phyloP scores from a whole-genome alignment of 208 protist genomes.

The Leishmania arabica region DNA sequence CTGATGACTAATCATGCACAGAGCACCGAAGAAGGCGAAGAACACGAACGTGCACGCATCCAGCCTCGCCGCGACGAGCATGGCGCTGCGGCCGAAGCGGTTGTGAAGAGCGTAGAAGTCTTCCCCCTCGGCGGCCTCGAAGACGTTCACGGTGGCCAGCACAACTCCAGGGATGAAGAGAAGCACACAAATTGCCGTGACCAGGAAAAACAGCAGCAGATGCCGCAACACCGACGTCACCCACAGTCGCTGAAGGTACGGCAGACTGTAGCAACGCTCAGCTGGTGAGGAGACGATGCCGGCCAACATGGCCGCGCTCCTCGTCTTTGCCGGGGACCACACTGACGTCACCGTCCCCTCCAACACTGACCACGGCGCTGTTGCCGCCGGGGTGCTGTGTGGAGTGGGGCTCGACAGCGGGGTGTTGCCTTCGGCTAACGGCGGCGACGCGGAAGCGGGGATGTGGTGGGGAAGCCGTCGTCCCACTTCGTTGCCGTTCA shows the following conservation, averaged over 20 bases:
- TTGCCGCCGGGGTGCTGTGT: neutral
- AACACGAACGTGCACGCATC: slow-evolving; percentile 13
- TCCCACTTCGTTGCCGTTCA: slow-evolving; percentile 16
- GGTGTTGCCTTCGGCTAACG: neutral
- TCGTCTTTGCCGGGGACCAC: neutral
- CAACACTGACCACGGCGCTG: neutral
- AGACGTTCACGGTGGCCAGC: slow-evolving; percentile 32
- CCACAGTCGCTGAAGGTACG: slow-evolving; percentile 48
- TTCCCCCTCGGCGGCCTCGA: slow-evolving; percentile 27
- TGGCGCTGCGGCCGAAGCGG: slow-evolving; percentile 33
- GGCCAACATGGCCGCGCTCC: neutral
- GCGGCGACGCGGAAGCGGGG: neutral
- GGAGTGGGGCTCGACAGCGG: neutral
- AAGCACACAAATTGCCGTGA: slow-evolving; percentile 21
- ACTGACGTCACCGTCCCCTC: neutral
- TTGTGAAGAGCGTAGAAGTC: slow-evolving; percentile 38
- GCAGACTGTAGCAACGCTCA: slow-evolving; percentile 27
- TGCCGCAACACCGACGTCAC: slow-evolving; percentile 47
- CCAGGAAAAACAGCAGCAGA: slow-evolving; percentile 40
- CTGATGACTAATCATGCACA: slow-evolving; percentile 1
- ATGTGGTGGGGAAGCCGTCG: slow-evolving; percentile 13
- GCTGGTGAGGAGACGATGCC: neutral
- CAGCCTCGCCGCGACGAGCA: slow-evolving; percentile 28
- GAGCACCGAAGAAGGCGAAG: slow-evolving; percentile 12
- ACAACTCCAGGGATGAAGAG: slow-evolving; percentile 39